Evolutionary conservation across 768 basidiomycete species (phyloP).

Genomic region (Hebeloma cylindrosporum): DNA sequence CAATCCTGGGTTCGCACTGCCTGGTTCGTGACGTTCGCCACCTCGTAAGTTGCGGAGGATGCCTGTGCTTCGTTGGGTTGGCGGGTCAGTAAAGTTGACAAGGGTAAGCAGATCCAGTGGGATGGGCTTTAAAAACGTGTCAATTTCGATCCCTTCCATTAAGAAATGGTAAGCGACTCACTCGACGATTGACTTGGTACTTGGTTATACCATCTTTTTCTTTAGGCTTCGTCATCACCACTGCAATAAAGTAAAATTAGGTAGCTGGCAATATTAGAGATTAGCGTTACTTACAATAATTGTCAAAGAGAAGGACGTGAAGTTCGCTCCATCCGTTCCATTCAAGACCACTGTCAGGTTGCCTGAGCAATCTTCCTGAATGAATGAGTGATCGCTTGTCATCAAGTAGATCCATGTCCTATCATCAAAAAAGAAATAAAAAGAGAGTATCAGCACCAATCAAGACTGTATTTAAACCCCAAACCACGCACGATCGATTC

Average conservation of each 20-base stretch:
- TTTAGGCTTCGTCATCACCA: slow-evolving; percentile 86
- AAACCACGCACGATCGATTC: slow-evolving; percentile 54
- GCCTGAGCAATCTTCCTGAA: slow-evolving; percentile 78
- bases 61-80: slow-evolving; percentile 73
- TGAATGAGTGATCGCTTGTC: slow-evolving; percentile 83
- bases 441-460: background rate
- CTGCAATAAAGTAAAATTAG: slow-evolving; percentile 40
- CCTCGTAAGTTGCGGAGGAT: slow-evolving; percentile 65
- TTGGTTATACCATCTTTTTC: slow-evolving; percentile 74
- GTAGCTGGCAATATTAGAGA: background rate
- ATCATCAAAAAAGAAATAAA: no score
- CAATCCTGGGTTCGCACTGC: slow-evolving; percentile 17
- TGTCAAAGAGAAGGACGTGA: slow-evolving; percentile 90
- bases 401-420: slow-evolving; percentile 89
- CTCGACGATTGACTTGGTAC: slow-evolving; percentile 80
- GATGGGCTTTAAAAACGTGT: slow-evolving; percentile 65
- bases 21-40: slow-evolving; percentile 32
- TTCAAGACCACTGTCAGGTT: slow-evolving; percentile 85
- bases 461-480: background rate
- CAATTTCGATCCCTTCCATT: slow-evolving; percentile 12
- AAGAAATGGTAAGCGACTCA: slow-evolving; percentile 33
- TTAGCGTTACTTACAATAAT: slow-evolving; percentile 66
- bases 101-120: slow-evolving; percentile 88
- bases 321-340: slow-evolving; percentile 92
- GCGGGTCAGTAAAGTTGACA: slow-evolving; percentile 77